Evolutionary conservation across 163 green algal genomes (phyloP).

Genomic region (Prototheca wickerhamii): DNA sequence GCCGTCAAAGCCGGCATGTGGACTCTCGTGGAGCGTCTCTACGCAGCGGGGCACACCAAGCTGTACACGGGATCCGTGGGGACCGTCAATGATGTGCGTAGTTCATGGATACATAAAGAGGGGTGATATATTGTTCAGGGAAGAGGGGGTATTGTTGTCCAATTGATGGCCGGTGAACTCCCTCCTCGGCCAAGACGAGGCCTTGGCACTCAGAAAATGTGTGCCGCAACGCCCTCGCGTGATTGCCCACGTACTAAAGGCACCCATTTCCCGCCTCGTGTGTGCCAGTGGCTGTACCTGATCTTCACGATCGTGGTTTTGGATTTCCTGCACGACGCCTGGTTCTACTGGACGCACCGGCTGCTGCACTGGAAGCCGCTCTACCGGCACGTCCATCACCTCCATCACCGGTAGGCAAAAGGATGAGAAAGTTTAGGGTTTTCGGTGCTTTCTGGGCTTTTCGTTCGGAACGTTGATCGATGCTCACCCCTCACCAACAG

Average conservation of each 20-base stretch:
- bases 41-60: conserved; percentile 33
- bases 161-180: no score
- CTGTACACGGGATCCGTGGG: conserved; percentile 49
- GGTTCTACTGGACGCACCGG: conserved; percentile 90
- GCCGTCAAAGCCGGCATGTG: conserved; percentile 69
- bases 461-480: not conserved
- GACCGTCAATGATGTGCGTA: not conserved
- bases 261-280: no score
- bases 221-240: no score
- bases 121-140: no score
- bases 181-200: no score
- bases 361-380: conserved; percentile 74
- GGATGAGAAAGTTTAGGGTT: not conserved
- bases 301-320: conserved; percentile 48
- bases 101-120: no score
- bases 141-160: no score
- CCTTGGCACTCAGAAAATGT: no score
- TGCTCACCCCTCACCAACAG: conserved; percentile 14
- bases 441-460: not conserved
- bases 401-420: conserved; percentile 64
- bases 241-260: no score
- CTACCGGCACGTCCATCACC: conserved; percentile 67
- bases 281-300: conserved; percentile 50
- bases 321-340: conserved; percentile 81
- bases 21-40: conserved; percentile 62